A percentile compares a stretch with the other conserved stretches of the same genome.
Conservation (phyloP, 768 basidiomycete species). For the Tubosaeta sp. region DNA sequence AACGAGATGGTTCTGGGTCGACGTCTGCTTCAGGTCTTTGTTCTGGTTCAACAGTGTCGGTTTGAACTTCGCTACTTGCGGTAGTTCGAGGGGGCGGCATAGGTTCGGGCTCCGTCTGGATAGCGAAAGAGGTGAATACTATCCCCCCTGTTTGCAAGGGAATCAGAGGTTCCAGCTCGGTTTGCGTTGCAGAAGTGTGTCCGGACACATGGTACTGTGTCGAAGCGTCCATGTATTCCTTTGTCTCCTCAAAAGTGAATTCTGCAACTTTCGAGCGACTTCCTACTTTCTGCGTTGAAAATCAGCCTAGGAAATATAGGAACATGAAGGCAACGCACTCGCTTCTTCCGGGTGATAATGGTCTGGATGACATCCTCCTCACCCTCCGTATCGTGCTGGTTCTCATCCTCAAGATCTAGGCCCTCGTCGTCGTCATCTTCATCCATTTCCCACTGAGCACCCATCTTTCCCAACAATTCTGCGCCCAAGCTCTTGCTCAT, state of each 20-base stretch:
- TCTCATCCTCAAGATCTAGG: conserved; percentile 35
- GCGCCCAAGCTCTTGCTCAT: conserved; percentile 74
- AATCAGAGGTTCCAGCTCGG: conserved; percentile 53
- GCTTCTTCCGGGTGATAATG: conserved; percentile 81
- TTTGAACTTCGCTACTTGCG: conserved; percentile 62
- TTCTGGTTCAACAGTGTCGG: conserved; percentile 41
- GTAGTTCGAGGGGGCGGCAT: conserved; percentile 27
- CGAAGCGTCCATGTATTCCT: conserved; percentile 71
- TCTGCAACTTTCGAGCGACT: conserved; percentile 50
- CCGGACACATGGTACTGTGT: conserved; percentile 65
- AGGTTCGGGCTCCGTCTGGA: conserved; percentile 39
- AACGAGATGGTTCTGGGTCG: conserved; percentile 33
- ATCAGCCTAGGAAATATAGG: conserved; percentile 9
- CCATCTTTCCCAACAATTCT: conserved; percentile 65
- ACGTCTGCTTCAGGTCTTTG: conserved; percentile 30
- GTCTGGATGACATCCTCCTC: conserved; percentile 77
- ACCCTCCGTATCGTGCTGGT: conserved; percentile 54
- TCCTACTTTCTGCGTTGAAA: conserved; percentile 53
- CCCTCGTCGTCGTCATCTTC: conserved; percentile 40
- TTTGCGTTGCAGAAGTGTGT: conserved; percentile 53
- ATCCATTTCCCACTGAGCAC: conserved; percentile 38
- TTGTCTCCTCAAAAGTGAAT: conserved; percentile 51
- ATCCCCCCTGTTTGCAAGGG: conserved; percentile 52
- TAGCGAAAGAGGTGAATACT: conserved; percentile 21
- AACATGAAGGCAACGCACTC: conserved; percentile 40